These are phyloP conservation scores for Chamaecrista fasciculata DNA, from an alignment of 306 rosid species.

Conservation along the genomic window DNA sequence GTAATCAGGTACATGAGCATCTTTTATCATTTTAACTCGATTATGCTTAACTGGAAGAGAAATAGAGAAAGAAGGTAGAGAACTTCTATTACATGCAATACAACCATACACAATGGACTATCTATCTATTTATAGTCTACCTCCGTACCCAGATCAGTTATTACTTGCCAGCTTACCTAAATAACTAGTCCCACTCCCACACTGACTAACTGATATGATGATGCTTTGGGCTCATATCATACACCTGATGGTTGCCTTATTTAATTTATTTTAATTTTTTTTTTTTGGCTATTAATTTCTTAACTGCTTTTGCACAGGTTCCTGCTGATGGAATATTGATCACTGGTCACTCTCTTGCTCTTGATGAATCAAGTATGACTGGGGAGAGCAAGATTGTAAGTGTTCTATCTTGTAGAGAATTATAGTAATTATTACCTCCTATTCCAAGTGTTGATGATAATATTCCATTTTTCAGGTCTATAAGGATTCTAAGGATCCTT, in stretches of 20 bases:
- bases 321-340: conserved; percentile 92
- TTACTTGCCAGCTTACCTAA: too few relatives aligned
- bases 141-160: too few relatives aligned
- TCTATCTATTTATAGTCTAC: too few relatives aligned
- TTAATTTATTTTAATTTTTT: background rate
- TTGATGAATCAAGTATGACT: conserved; percentile 97
- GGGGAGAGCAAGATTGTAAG: conserved; percentile 98
- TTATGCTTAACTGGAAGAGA: background rate
- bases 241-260: conserved; percentile 15
- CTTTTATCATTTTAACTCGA: conserved; percentile 16
- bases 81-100: too few relatives aligned
- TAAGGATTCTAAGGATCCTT: conserved; percentile 81
- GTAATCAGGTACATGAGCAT: conserved; percentile 62
- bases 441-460: conserved; percentile 11
- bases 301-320: conserved; percentile 48
- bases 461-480: conserved; percentile 48
- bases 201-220: too few relatives aligned
- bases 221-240: too few relatives aligned
- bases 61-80: too few relatives aligned
- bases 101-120: too few relatives aligned
- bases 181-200: too few relatives aligned
- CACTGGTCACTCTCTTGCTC: conserved; percentile 80
- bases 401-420: conserved; percentile 16
- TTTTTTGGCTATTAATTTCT: conserved; percentile 9
- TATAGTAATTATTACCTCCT: background rate